Evolutionary conservation across 2,329 filamentous ascomycete genomes (phyloP), one percentile per base, ranked within the genome.

Genomic region (Stemphylium beticola): DNA sequence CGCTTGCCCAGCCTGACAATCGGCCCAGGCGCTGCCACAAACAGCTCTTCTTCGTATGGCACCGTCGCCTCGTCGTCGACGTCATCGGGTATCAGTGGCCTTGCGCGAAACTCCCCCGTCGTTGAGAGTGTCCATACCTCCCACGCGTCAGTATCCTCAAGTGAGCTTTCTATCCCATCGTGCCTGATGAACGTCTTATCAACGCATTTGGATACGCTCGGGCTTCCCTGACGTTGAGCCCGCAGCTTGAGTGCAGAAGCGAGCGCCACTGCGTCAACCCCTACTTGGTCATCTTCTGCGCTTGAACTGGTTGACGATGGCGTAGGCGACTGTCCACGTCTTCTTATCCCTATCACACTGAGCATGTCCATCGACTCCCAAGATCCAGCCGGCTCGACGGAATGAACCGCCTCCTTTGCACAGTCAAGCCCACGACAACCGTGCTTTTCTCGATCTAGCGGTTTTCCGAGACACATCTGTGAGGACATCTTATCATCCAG

Each of bases 21-120:
- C 0, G 89, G 89, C 0, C 90, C 90, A 1, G 89, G 77, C 40
- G 81, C 81, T 2, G 83, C 83, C 18, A 91, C 85, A 41, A 91
- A 84, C 4, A 93, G 78, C 52, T 85, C 81, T 2, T 82, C 79
- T 31, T 65, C 62, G 17, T 57, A 58, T 5, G 49, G 40, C 2
- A 51, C 55, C 7, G 53, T 56, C 6, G 57, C 37, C 11, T 56
- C 48, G 7, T 61, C 60, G 2, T 67, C 55, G 17, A 53, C 18
- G 18, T 66, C 50, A 15, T 67, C 60, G 3, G 64, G 54, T 6
- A 55, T 20, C n/a, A 81, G 66, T 10, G 77, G 74, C 20, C 74
- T 65, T 0, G 72, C 72, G 42, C 77, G 72, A 18, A 81, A 73
- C 17, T 79, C 78, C 36, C 82, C 82, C 14, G 76, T 71, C 1